A percentile compares a stretch with the other conserved stretches of the same genome.
Evolutionary conservation across 2,329 filamentous ascomycete genomes (phyloP).

Genomic region (Xylariaceae sp.): DNA sequence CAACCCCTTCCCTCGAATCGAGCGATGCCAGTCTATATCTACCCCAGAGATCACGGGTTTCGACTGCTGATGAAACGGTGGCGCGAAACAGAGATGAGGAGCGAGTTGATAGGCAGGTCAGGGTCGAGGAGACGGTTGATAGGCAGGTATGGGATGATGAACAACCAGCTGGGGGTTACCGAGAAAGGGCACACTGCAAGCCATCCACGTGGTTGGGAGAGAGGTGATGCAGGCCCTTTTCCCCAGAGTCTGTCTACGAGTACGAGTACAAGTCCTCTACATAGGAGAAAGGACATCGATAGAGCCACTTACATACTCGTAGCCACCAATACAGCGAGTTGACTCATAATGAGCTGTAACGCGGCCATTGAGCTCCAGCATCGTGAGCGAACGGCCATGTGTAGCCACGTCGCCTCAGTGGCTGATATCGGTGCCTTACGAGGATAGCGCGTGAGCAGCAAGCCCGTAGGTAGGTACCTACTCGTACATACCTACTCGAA

Average conservation of each 20-base stretch:
- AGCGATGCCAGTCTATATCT: background rate
- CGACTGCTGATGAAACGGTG: background rate
- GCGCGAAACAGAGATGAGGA: background rate
- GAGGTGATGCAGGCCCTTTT: constrained; percentile 9
- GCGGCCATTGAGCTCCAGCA: background rate
- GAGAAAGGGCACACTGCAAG: constrained; percentile 9
- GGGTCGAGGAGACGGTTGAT: background rate
- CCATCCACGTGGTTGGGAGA: constrained; percentile 15
- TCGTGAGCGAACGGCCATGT: constrained; percentile 5
- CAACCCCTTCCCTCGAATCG: background rate
- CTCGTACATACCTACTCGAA: background rate
- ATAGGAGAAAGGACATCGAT: background rate
- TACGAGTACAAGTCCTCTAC: constrained; percentile 4
- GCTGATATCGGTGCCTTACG: constrained; percentile 10
- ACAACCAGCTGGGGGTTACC: background rate
- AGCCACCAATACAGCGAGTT: constrained; percentile 6
- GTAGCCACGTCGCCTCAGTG: constrained; percentile 9
- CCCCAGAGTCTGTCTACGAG: constrained; percentile 6
- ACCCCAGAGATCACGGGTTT: constrained; percentile 1
- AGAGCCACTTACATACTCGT: background rate
- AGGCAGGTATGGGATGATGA: background rate
- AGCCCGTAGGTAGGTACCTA: background rate
- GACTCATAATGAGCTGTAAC: constrained; percentile 16
- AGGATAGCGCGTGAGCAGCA: constrained; percentile 7
- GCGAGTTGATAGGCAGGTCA: background rate